Conservation (phyloP, 2,329 filamentous ascomycete species). For the Bisporella sp. region DNA sequence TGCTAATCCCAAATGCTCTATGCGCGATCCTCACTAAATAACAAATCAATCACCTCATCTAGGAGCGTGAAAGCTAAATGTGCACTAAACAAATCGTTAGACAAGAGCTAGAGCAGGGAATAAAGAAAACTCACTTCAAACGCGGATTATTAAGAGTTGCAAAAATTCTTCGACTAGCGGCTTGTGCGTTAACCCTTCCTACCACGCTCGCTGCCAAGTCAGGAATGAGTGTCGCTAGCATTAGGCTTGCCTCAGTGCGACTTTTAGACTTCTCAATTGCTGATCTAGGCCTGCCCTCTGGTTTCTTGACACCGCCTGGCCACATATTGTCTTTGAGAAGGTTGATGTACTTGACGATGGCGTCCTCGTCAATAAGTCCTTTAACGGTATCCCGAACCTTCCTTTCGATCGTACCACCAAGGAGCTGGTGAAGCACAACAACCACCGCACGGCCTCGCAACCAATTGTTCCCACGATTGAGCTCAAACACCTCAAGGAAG, state of each 20-base stretch:
- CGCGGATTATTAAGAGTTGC: conserved; percentile 86
- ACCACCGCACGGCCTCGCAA: conserved; percentile 91
- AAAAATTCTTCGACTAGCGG: conserved; percentile 80
- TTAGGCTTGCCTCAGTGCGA: conserved; percentile 77
- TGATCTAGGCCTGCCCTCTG: conserved; percentile 49
- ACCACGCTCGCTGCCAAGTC: conserved; percentile 92
- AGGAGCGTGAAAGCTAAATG: conserved; percentile 30
- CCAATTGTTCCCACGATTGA: conserved; percentile 96
- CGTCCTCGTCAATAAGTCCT: conserved; percentile 68
- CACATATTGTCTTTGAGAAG: conserved; percentile 73
- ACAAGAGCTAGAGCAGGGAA: not conserved
- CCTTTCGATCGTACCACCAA: conserved; percentile 92
- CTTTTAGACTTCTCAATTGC: conserved; percentile 70
- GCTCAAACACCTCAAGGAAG: conserved; percentile 90
- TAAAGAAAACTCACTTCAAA: conserved; percentile 62
- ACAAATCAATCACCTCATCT: conserved; percentile 29
- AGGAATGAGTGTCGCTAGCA: conserved; percentile 83
- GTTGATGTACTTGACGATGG: conserved; percentile 67
- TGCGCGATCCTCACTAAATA: conserved; percentile 24
- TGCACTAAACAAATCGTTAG: conserved; percentile 20
- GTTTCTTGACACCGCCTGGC: conserved; percentile 58
- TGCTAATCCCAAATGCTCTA: conserved; percentile 19
- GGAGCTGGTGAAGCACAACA: conserved; percentile 88
- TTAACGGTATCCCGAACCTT: conserved; percentile 85
- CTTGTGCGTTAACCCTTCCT: conserved; percentile 83